These are phyloP conservation scores for Moelleriella libera DNA, from an alignment of 2,329 filamentous ascomycete species.

Conservation along the genomic window DNA sequence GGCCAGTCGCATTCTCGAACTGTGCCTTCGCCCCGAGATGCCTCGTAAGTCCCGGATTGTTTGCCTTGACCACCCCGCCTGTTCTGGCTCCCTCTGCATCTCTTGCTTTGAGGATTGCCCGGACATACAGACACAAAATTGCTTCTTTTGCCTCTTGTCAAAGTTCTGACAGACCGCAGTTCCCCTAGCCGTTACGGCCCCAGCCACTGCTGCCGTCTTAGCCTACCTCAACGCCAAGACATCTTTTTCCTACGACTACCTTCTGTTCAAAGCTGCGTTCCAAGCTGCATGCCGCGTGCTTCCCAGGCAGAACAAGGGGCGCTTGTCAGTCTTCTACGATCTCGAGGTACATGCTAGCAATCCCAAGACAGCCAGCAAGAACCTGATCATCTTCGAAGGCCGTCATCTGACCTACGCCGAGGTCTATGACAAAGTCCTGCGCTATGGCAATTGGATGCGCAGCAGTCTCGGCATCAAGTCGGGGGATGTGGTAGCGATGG, in stretches of 20 bases:
- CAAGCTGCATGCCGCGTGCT: constrained; percentile 27
- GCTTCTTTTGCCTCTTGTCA: too few relatives aligned
- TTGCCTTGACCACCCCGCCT: too few relatives aligned
- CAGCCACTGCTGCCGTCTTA: constrained; percentile 50
- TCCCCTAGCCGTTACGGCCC: constrained; percentile 37
- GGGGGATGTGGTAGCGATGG: constrained; percentile 64
- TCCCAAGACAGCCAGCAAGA: constrained; percentile 32
- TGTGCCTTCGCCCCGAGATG: too few relatives aligned
- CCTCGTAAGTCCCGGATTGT: too few relatives aligned
- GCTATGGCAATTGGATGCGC: constrained; percentile 65
- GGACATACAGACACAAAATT: too few relatives aligned
- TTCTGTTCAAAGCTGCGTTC: constrained; percentile 40
- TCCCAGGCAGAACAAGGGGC: constrained; percentile 40
- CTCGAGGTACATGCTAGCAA: constrained; percentile 52
- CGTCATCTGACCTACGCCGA: constrained; percentile 60
- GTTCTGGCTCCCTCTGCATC: too few relatives aligned
- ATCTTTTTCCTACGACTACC: constrained; percentile 50
- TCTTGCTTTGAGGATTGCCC: too few relatives aligned
- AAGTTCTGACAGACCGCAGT: constrained; percentile 18
- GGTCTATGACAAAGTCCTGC: constrained; percentile 54
- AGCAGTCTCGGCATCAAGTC: constrained; percentile 47
- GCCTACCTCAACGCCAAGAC: constrained; percentile 67
- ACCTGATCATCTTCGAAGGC: constrained; percentile 56
- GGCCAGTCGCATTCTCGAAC: too few relatives aligned
- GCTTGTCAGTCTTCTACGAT: constrained; percentile 58